Conservation (phyloP, 805 yeast genomes). For the Sugiyamaella qingdaonensis region DNA sequence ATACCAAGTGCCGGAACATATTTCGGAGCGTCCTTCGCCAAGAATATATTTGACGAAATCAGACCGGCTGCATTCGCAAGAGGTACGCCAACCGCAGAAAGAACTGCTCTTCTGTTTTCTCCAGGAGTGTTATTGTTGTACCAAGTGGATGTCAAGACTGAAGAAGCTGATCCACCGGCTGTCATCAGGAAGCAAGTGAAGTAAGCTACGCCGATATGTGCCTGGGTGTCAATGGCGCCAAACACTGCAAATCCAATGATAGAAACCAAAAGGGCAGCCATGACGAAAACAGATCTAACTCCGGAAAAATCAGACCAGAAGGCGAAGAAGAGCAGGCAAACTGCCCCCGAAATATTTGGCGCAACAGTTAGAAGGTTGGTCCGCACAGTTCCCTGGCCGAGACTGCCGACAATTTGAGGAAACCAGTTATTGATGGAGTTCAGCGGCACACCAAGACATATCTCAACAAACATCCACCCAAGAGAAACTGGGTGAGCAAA, state of each 20-base stretch:
- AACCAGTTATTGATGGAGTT: slow-evolving; percentile 48
- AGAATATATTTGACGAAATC: slow-evolving; percentile 49
- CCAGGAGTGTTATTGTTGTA: slow-evolving; percentile 48
- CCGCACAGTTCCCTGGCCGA: slow-evolving; percentile 61
- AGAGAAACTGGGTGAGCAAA: slow-evolving; percentile 44
- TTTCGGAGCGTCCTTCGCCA: slow-evolving; percentile 49
- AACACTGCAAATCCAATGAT: slow-evolving; percentile 46
- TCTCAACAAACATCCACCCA: slow-evolving; percentile 44
- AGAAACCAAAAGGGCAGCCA: slow-evolving; percentile 38
- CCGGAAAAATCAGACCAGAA: slow-evolving; percentile 40
- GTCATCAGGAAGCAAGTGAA: slow-evolving; percentile 46
- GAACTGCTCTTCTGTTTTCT: slow-evolving; percentile 43
- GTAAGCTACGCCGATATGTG: slow-evolving; percentile 40
- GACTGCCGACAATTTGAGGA: slow-evolving; percentile 50
- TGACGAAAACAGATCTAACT: slow-evolving; percentile 39
- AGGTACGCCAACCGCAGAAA: slow-evolving; percentile 49
- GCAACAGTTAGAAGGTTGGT: slow-evolving; percentile 66
- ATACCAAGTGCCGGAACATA: slow-evolving; percentile 49
- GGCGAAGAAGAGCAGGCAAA: slow-evolving; percentile 38
- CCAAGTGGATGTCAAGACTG: slow-evolving; percentile 50
- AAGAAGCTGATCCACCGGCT: slow-evolving; percentile 46
- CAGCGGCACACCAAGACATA: slow-evolving; percentile 46
- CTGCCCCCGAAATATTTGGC: slow-evolving; percentile 47
- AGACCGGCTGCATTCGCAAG: slow-evolving; percentile 56
- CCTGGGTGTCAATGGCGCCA: slow-evolving; percentile 41